Evolutionary conservation across 2,329 filamentous ascomycete genomes (phyloP).

Genomic region (Diaporthe amygdali): DNA sequence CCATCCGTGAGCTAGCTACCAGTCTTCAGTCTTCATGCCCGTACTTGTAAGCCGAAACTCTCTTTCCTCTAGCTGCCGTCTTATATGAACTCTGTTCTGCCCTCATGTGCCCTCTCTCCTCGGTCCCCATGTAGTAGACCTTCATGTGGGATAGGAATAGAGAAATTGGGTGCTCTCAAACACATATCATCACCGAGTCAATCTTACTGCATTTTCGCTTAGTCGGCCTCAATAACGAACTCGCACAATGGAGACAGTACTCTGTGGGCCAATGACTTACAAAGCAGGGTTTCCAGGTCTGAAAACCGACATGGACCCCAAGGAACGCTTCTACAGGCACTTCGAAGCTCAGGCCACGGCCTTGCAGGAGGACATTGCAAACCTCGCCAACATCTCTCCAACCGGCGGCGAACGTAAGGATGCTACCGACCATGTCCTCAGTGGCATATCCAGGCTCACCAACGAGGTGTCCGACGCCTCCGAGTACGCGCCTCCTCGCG

Average conservation of each 20-base stretch:
- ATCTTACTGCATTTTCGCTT: not conserved
- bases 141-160: not conserved
- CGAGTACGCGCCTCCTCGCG: constrained; percentile 84
- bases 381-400: constrained; percentile 65
- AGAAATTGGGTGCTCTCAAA: not conserved
- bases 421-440: constrained; percentile 80
- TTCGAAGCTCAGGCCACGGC: constrained; percentile 82
- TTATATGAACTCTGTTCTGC: constrained; percentile 5
- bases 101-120: not conserved
- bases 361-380: constrained; percentile 77
- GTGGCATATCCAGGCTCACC: constrained; percentile 79
- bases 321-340: constrained; percentile 83
- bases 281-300: constrained; percentile 30
- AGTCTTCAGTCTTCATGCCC: not conserved
- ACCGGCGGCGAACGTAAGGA: constrained; percentile 78
- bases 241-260: constrained; percentile 17
- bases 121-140: not conserved
- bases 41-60: constrained; percentile 4
- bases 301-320: constrained; percentile 54
- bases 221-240: not conserved
- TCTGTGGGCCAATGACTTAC: constrained; percentile 23
- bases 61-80: not conserved
- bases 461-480: constrained; percentile 85
- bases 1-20: too few relatives aligned
- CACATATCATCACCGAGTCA: not conserved